Percentiles rank a stretch among this genome's conserved stretches.
Conservation (phyloP, 805 yeast genomes). For the Torulaspora quercuum region DNA sequence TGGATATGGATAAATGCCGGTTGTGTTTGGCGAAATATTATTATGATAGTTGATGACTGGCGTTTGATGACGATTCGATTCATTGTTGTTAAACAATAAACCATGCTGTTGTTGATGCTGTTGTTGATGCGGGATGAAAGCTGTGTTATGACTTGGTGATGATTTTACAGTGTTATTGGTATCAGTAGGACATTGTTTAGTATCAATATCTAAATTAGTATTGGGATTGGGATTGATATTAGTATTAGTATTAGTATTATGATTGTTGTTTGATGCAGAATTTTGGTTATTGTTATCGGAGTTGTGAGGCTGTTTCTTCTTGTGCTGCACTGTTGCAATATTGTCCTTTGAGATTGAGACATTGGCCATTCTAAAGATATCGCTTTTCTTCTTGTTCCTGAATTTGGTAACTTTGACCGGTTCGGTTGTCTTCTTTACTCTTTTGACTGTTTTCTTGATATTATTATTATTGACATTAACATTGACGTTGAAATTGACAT, state of each 20-base stretch:
- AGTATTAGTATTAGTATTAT: neutral
- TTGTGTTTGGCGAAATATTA: constrained; percentile 1
- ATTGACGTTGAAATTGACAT: neutral
- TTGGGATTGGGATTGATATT: neutral
- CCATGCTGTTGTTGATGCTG: constrained; percentile 5
- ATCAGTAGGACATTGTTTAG: neutral
- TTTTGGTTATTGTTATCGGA: constrained; percentile 1
- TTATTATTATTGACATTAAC: neutral
- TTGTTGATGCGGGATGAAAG: constrained; percentile 5
- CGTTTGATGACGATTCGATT: constrained; percentile 2
- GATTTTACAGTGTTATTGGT: neutral
- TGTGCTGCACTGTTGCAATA: neutral
- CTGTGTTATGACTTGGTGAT: neutral
- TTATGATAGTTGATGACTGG: constrained; percentile 1
- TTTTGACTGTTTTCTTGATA: constrained; percentile 3
- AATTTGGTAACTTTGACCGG: constrained; percentile 1
- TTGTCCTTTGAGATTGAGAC: constrained; percentile 7
- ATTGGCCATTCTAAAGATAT: constrained; percentile 9
- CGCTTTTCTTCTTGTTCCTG: constrained; percentile 5
- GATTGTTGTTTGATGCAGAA: constrained; percentile 1
- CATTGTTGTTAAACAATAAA: constrained; percentile 1
- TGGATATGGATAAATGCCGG: constrained; percentile 8
- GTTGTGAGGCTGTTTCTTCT: constrained; percentile 3
- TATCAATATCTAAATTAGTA: neutral
- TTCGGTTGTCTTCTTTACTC: constrained; percentile 2